phyloP scores from a whole-genome alignment of 345 rosid species.

The Boechera divaricarpa region DNA sequence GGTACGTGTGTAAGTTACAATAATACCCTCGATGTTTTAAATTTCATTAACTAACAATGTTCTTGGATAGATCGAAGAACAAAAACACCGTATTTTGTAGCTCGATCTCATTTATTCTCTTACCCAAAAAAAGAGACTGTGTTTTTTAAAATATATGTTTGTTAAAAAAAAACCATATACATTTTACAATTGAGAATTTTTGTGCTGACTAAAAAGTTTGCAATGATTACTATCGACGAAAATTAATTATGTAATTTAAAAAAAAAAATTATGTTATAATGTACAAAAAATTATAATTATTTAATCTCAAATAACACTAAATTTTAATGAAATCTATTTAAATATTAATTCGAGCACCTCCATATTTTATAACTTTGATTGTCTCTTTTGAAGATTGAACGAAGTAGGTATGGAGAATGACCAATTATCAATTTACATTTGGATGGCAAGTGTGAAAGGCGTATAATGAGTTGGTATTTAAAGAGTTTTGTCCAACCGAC shows the following conservation, averaged over 20 bases:
- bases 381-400: too few relatives aligned
- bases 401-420: too few relatives aligned
- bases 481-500: too few relatives aligned
- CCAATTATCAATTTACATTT: too few relatives aligned
- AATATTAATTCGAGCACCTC: too few relatives aligned
- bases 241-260: background rate
- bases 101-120: background rate
- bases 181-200: background rate
- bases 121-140: background rate
- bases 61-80: slow-evolving; percentile 4
- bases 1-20: background rate
- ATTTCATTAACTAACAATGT: background rate
- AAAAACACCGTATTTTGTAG: slow-evolving; percentile 15
- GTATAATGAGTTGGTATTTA: too few relatives aligned
- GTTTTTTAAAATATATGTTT: background rate
- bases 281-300: background rate
- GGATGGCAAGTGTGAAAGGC: too few relatives aligned
- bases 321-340: too few relatives aligned
- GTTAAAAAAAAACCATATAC: background rate
- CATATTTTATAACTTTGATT: too few relatives aligned
- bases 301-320: too few relatives aligned
- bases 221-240: background rate
- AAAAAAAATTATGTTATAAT: background rate
- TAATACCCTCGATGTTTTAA: background rate
- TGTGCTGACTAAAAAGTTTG: background rate